Conservation (phyloP, 2,329 filamentous ascomycete species). For the Apiospora malaysiana region DNA sequence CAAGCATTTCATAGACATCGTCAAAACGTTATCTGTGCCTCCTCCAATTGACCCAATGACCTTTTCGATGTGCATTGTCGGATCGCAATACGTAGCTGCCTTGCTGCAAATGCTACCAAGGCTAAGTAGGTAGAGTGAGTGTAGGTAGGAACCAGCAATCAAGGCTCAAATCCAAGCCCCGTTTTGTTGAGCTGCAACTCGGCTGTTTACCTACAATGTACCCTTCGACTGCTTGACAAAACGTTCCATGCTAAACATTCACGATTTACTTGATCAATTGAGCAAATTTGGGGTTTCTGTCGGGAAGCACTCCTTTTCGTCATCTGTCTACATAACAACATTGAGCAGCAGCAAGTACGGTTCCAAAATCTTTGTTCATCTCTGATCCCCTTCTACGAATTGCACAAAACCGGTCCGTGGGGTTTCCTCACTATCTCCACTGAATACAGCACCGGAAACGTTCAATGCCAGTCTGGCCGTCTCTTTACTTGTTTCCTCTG, state of each 20-base stretch:
- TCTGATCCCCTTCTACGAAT: conserved; percentile 1
- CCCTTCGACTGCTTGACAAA: background rate
- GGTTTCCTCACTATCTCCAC: conserved; percentile 14
- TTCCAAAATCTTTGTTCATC: background rate
- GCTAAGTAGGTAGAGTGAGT: background rate
- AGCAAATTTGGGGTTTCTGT: background rate
- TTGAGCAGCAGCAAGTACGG: background rate
- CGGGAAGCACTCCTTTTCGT: background rate
- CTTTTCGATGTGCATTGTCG: background rate
- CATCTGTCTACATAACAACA: background rate
- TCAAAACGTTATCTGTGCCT: background rate
- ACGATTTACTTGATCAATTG: background rate
- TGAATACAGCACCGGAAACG: background rate
- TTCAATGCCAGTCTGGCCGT: background rate
- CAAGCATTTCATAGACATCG: conserved; percentile 16
- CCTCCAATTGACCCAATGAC: background rate
- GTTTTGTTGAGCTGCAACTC: conserved; percentile 13
- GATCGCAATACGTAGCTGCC: background rate
- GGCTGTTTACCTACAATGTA: background rate
- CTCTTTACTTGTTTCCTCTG: background rate
- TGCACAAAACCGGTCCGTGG: conserved; percentile 14
- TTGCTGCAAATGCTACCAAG: background rate
- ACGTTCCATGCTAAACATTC: background rate
- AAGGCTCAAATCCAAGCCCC: conserved; percentile 15
- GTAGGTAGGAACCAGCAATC: background rate